Evolutionary conservation across 305 asterid species (phyloP).

Genomic region (Fraxinus albicans): DNA sequence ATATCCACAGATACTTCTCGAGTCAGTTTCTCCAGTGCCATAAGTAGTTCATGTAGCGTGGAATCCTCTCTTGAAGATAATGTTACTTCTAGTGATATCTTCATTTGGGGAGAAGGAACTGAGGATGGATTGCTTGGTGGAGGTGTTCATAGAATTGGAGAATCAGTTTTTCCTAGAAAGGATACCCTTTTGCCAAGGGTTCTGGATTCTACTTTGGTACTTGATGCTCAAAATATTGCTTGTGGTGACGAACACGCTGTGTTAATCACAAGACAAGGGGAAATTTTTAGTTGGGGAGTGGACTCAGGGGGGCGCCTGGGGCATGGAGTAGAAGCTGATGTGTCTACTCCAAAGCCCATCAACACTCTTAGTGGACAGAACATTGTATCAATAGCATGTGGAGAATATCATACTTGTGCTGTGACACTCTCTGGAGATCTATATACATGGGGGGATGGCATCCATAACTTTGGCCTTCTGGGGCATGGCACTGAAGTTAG

Average conservation of each 20-base stretch:
- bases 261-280: constrained; percentile 60
- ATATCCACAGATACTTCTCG: constrained; percentile 47
- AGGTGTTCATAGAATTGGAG: constrained; percentile 31
- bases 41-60: constrained; percentile 49
- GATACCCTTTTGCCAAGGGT: constrained; percentile 57
- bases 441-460: constrained; percentile 81
- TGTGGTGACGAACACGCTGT: constrained; percentile 65
- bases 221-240: constrained; percentile 51
- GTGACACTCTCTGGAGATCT: constrained; percentile 58
- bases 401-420: constrained; percentile 76
- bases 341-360: constrained; percentile 47
- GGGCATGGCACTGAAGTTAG: constrained; percentile 65
- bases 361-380: constrained; percentile 44
- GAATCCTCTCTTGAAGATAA: constrained; percentile 51
- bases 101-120: constrained; percentile 70
- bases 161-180: constrained; percentile 29
- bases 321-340: constrained; percentile 62
- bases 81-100: constrained; percentile 45
- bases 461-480: constrained; percentile 55
- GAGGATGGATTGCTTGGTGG: constrained; percentile 56
- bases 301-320: constrained; percentile 69
- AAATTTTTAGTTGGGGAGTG: constrained; percentile 71
- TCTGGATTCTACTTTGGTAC: constrained; percentile 52
- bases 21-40: constrained; percentile 51
- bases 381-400: constrained; percentile 56